Percentiles rank a stretch among this genome's conserved stretches.
These are phyloP conservation scores for Canna indica DNA, from an alignment of 176 grass and related monocot genomes.

Conservation along the genomic window DNA sequence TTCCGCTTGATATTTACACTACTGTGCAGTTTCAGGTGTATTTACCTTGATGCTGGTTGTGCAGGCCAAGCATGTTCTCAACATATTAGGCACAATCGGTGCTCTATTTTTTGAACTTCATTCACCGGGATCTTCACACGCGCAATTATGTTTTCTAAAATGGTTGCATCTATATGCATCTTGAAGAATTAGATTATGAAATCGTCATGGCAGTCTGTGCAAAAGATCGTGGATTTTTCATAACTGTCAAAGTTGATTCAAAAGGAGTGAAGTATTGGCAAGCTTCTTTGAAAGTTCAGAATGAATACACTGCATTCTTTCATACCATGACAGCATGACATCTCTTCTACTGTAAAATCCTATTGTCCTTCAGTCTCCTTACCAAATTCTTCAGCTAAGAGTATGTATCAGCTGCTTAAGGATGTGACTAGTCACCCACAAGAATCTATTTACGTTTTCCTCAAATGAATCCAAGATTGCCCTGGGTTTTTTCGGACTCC, in stretches of 20 bases:
- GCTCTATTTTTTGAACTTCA: not conserved
- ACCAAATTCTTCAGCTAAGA: constrained; percentile 31
- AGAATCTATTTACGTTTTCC: constrained; percentile 35
- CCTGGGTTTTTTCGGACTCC: constrained; percentile 36
- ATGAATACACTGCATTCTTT: constrained; percentile 47
- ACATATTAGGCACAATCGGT: not conserved
- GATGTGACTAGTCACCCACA: constrained; percentile 30
- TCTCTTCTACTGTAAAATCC: constrained; percentile 42
- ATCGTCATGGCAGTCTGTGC: constrained; percentile 41
- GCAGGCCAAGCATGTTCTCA: not conserved
- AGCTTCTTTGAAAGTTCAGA: constrained; percentile 54
- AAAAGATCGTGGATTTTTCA: constrained; percentile 52
- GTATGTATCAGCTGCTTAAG: constrained; percentile 33
- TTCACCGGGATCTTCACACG: constrained; percentile 44
- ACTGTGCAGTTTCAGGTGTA: not conserved
- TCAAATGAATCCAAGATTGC: constrained; percentile 52
- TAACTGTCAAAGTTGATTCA: constrained; percentile 36
- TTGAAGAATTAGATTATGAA: constrained; percentile 42
- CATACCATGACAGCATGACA: constrained; percentile 39
- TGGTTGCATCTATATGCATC: constrained; percentile 45
- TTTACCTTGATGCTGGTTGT: not conserved
- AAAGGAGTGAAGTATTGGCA: constrained; percentile 34
- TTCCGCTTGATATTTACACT: not conserved
- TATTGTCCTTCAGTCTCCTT: constrained; percentile 37
- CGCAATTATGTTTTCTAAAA: constrained; percentile 41